A percentile compares a stretch with the other conserved stretches of the same genome.
phyloP scores from a whole-genome alignment of 495 filamentous ascomycete genomes.

The Pseudomonodictys pantanalensis region DNA sequence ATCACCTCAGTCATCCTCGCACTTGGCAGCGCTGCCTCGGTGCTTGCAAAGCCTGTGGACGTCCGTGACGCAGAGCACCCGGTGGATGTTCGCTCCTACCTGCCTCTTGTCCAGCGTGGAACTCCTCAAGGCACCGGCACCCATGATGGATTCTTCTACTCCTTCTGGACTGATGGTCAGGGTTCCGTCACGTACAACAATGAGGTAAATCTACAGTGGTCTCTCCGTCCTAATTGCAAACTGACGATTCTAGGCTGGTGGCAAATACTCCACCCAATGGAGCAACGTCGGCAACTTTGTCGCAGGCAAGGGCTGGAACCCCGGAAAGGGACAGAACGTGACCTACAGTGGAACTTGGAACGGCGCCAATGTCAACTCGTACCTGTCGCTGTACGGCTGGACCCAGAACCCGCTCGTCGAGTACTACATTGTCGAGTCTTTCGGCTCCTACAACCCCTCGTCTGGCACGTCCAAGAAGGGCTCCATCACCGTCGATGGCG shows the following conservation, averaged over 20 bases:
- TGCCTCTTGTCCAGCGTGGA: background rate
- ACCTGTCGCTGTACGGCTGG: constrained; percentile 62
- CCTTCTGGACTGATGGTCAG: constrained; percentile 34
- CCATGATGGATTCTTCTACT: constrained; percentile 37
- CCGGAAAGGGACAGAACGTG: constrained; percentile 34
- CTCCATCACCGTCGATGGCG: constrained; percentile 56
- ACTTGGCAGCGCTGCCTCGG: constrained; percentile 5
- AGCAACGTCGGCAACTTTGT: constrained; percentile 34
- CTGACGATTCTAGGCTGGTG: constrained; percentile 9
- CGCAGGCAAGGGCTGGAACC: constrained; percentile 38
- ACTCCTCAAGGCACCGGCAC: constrained; percentile 22
- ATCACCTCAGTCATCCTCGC: constrained; percentile 23
- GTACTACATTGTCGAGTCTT: constrained; percentile 60
- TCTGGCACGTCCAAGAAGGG: constrained; percentile 51
- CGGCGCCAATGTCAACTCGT: constrained; percentile 47
- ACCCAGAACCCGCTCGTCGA: constrained; percentile 56
- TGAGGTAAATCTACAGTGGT: background rate
- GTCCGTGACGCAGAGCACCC: background rate
- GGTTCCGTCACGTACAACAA: constrained; percentile 35
- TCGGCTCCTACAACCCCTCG: constrained; percentile 56
- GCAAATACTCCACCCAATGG: constrained; percentile 34
- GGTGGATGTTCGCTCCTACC: no score
- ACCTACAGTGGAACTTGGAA: constrained; percentile 52
- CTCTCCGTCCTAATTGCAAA: background rate
- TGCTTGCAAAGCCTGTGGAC: constrained; percentile 18